phyloP scores from a whole-genome alignment of 2,329 filamentous ascomycete genomes.

The Xylaria sp. region DNA sequence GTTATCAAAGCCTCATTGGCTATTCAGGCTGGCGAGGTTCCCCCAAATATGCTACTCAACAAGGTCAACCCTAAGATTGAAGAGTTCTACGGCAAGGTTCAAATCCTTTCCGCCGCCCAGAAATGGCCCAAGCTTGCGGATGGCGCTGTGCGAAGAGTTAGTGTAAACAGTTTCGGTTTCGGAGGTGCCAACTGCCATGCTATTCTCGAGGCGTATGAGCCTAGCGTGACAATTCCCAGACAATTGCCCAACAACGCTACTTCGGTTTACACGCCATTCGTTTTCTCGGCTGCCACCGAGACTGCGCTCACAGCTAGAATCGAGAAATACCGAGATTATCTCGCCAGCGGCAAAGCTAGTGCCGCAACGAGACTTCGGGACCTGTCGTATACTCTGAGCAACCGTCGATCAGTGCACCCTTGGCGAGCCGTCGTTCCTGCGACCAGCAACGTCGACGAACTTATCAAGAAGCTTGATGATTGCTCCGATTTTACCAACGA shows the following conservation, averaged over 20 bases:
- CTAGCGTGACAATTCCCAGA: not conserved
- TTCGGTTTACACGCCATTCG: not conserved
- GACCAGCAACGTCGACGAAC: not conserved
- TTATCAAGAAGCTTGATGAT: not conserved
- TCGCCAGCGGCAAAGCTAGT: not conserved
- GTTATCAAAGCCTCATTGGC: constrained; percentile 21
- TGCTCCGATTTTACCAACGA: not conserved
- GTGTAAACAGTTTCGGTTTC: constrained; percentile 35
- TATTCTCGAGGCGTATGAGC: constrained; percentile 30
- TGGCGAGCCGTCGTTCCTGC: not conserved
- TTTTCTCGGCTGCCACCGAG: not conserved
- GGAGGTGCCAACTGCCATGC: constrained; percentile 34
- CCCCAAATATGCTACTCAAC: constrained; percentile 15
- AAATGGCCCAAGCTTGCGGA: constrained; percentile 18
- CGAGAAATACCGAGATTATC: not conserved
- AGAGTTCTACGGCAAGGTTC: constrained; percentile 10
- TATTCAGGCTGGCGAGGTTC: constrained; percentile 11
- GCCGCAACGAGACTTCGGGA: not conserved
- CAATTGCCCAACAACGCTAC: not conserved
- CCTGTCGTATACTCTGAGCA: not conserved
- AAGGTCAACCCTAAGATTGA: constrained; percentile 14
- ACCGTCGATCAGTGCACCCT: not conserved
- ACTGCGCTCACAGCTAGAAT: not conserved
- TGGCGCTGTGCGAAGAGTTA: constrained; percentile 22
- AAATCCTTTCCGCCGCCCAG: not conserved